Conservation (phyloP, 148 eudicot genomes). For the Euryodendron excelsum region DNA sequence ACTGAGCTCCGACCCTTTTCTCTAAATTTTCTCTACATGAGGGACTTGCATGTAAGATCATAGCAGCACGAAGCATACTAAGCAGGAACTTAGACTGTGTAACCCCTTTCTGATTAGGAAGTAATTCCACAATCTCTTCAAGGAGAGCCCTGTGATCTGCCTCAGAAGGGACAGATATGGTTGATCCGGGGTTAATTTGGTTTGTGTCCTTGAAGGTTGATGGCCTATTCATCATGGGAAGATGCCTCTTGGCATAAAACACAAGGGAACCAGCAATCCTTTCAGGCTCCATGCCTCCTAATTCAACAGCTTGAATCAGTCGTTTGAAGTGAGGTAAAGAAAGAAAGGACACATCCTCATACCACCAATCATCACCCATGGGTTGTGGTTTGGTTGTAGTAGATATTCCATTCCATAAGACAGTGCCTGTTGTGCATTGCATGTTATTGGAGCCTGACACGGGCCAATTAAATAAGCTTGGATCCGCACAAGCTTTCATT, state of each 20-base stretch:
- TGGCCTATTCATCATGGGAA: conserved; percentile 37
- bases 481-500: conserved; percentile 55
- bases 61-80: conserved; percentile 52
- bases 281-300: conserved; percentile 63
- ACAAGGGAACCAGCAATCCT: conserved; percentile 54
- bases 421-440: conserved; percentile 22
- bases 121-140: conserved; percentile 59
- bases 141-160: conserved; percentile 50
- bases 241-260: conserved; percentile 48
- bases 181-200: conserved; percentile 14
- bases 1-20: conserved; percentile 53
- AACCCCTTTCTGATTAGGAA: conserved; percentile 60
- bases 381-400: conserved; percentile 24
- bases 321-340: conserved; percentile 55
- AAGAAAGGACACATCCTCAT: conserved; percentile 57
- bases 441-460: conserved; percentile 21
- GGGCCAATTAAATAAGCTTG: conserved; percentile 45
- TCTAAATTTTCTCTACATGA: conserved; percentile 55
- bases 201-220: conserved; percentile 20
- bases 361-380: conserved; percentile 65
- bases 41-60: conserved; percentile 54
- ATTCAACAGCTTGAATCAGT: conserved; percentile 48
- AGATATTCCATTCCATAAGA: conserved; percentile 57
- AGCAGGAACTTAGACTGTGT: conserved; percentile 50
- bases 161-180: conserved; percentile 36